Evolutionary conservation across 192 early-diverging fungal species (phyloP).

Genomic region (Piromyces sp.): DNA sequence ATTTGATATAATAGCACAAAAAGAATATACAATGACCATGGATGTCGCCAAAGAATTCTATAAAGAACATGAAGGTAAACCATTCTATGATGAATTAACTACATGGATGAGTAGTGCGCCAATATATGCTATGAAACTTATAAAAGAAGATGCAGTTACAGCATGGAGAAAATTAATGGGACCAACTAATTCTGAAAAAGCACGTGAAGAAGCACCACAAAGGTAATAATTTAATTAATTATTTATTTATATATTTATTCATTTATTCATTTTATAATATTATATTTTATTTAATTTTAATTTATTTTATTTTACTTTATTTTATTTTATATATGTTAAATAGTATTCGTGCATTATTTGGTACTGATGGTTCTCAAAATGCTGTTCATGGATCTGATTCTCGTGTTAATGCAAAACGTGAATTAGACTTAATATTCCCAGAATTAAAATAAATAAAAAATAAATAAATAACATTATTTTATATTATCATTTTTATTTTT

Average conservation of each 20-base stretch:
- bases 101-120: slow-evolving; percentile 31
- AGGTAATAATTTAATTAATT: too few relatives aligned
- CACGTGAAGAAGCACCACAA: slow-evolving; percentile 12
- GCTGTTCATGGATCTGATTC: slow-evolving; percentile 40
- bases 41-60: not conserved
- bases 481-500: too few relatives aligned
- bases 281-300: too few relatives aligned
- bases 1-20: slow-evolving; percentile 13
- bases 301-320: too few relatives aligned
- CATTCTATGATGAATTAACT: slow-evolving; percentile 11
- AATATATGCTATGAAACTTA: slow-evolving; percentile 28
- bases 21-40: slow-evolving; percentile 20
- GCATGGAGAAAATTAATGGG: slow-evolving; percentile 33
- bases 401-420: slow-evolving; percentile 16
- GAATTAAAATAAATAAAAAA: not conserved
- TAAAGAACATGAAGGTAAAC: slow-evolving; percentile 11
- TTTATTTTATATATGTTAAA: too few relatives aligned
- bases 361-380: slow-evolving; percentile 19
- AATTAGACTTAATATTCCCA: slow-evolving; percentile 24
- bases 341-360: slow-evolving; percentile 26
- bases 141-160: slow-evolving; percentile 25
- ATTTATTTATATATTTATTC: too few relatives aligned
- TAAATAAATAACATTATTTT: too few relatives aligned
- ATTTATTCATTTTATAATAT: too few relatives aligned
- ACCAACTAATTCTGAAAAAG: slow-evolving; percentile 17